Evolutionary conservation across 805 yeast species (phyloP).

Genomic region (Candida dendrica): DNA sequence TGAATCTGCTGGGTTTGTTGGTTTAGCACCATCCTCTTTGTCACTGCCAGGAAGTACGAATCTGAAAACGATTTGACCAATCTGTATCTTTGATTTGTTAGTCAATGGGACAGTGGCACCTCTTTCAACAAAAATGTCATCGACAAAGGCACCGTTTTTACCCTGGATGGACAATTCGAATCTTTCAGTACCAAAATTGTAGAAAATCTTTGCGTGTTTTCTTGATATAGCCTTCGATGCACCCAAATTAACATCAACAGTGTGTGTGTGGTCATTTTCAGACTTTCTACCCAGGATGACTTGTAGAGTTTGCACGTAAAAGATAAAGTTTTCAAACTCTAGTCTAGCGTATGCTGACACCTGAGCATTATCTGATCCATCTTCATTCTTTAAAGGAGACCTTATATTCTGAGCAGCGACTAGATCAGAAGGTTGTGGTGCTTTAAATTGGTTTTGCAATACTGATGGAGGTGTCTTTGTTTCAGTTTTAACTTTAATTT

Average conservation of each 20-base stretch:
- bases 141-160: conserved; percentile 94
- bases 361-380: conserved; percentile 12
- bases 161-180: conserved; percentile 91
- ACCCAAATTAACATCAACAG: conserved; percentile 89
- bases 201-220: conserved; percentile 91
- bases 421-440: neutral
- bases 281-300: conserved; percentile 88
- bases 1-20: conserved; percentile 56
- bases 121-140: conserved; percentile 80
- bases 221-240: conserved; percentile 89
- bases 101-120: conserved; percentile 85
- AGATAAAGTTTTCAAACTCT: conserved; percentile 88
- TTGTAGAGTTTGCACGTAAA: conserved; percentile 93
- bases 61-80: conserved; percentile 85
- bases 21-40: conserved; percentile 26
- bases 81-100: conserved; percentile 80
- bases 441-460: neutral
- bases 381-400: neutral
- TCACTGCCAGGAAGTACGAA: conserved; percentile 69
- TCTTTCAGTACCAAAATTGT: conserved; percentile 92
- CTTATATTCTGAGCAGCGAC: neutral
- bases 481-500: neutral
- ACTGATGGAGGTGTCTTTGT: neutral
- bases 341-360: conserved; percentile 57
- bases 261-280: conserved; percentile 58